Evolutionary conservation across 148 eudicot genomes (phyloP), one percentile per base, ranked within the genome.

Genomic region (Agrostemma githago): DNA sequence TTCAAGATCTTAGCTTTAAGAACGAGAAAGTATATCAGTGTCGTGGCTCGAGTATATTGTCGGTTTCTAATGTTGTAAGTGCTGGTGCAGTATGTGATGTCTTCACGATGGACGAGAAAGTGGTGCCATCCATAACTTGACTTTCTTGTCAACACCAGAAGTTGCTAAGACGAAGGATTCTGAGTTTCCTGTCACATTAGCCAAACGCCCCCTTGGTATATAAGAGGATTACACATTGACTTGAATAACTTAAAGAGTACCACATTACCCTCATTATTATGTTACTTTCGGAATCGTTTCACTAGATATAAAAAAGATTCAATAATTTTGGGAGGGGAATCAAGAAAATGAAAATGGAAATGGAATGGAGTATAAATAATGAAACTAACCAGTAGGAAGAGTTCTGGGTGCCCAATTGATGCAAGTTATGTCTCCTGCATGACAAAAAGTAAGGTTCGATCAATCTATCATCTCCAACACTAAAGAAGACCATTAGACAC

Each of bases 81-180:
- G 15, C 54, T 42, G 15, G 15, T 5, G 37, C 71, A 0, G 17
- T 5, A 16, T 43, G n/a, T 43, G n/a, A 73, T 10, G 16, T 48
- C 56, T 46, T 86, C 79, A 77, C 51, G 82, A 74, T n/a, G 80
- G 68, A 63, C 70, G 66, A 71, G 75, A 72, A 4, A 87, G 37
- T 66, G 99, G 99, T 48, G 94, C 87, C 34, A 71, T 79, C 99
- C 99, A 96, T 70, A 96, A 71, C 81, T 96, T 96, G 71, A 96
- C 97, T 83, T 96, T 96, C 89, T 96, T 96, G 89, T 96, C 97
- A 37, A 78, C 78, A 77, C 95, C 83, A 56, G 90, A 71, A 3
- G 97, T 86, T 61, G 94, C 96, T 78, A 96, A 82, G 46, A 89
- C 72, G 39, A 77, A 44, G 17, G 72, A 66, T 71, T 81, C 72